phyloP scores from a whole-genome alignment of 2,329 filamentous ascomycete species.

The Neoscytalidium dimidiatum region DNA sequence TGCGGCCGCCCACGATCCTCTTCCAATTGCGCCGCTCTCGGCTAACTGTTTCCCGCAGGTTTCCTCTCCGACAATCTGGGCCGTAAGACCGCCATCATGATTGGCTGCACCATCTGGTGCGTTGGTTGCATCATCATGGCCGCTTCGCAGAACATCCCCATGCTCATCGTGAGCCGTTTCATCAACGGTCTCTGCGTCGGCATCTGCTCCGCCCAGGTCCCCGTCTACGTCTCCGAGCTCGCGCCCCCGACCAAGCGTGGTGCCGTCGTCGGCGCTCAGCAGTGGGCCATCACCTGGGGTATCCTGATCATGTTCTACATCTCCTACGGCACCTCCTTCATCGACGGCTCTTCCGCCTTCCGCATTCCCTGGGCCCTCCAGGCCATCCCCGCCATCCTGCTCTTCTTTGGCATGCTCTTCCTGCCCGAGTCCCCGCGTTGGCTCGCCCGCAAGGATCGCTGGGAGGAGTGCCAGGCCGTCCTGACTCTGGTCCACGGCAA shows the following conservation, averaged over 20 bases:
- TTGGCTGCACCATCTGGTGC: conserved; percentile 55
- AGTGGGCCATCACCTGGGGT: conserved; percentile 73
- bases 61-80: conserved; percentile 60
- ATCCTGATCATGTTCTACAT: conserved; percentile 70
- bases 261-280: conserved; percentile 69
- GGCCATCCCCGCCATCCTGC: conserved; percentile 38
- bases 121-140: conserved; percentile 65
- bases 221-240: conserved; percentile 69
- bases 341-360: conserved; percentile 35
- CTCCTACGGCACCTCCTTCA: conserved; percentile 34
- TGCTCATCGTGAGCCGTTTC: conserved; percentile 69
- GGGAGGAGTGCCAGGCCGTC: conserved; percentile 47
- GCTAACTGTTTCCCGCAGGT: conserved; percentile 12
- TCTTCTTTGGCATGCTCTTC: conserved; percentile 54
- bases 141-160: conserved; percentile 65
- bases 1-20: background rate
- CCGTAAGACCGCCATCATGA: conserved; percentile 55
- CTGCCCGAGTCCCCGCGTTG: conserved; percentile 48
- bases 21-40: too few relatives aligned
- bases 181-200: conserved; percentile 74
- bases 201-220: conserved; percentile 69
- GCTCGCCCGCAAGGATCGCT: conserved; percentile 48
- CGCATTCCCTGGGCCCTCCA: conserved; percentile 42
- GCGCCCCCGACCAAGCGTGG: conserved; percentile 61
- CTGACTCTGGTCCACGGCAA: conserved; percentile 49